phyloP scores from a whole-genome alignment of 2,329 filamentous ascomycete species.

The Cladosporium sp. region DNA sequence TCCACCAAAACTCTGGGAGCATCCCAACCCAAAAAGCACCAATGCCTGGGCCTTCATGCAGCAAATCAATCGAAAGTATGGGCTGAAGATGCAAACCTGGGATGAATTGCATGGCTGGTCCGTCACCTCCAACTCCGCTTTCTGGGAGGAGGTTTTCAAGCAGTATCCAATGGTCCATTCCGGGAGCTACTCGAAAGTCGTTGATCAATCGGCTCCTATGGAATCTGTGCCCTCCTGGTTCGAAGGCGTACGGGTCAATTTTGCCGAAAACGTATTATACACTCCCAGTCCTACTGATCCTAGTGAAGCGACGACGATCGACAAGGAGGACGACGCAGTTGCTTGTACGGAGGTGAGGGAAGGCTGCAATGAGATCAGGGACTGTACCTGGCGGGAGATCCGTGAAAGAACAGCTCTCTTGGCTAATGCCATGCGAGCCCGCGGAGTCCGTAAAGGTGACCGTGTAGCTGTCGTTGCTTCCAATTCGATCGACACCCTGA shows the following conservation, averaged over 20 bases:
- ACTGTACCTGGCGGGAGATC: constrained; percentile 63
- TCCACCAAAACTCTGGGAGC: constrained; percentile 44
- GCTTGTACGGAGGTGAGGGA: constrained; percentile 69
- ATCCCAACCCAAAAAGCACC: constrained; percentile 39
- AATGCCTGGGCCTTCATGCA: constrained; percentile 64
- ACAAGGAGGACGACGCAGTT: constrained; percentile 66
- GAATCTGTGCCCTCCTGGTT: constrained; percentile 73
- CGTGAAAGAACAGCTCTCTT: constrained; percentile 53
- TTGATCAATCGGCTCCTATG: constrained; percentile 66
- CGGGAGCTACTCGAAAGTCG: constrained; percentile 46
- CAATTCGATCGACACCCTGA: constrained; percentile 68
- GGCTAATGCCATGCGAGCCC: constrained; percentile 59
- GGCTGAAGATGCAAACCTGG: constrained; percentile 58
- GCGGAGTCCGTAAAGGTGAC: constrained; percentile 65
- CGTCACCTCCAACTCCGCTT: constrained; percentile 53
- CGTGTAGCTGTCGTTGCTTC: constrained; percentile 68
- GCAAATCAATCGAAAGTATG: constrained; percentile 52
- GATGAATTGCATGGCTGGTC: constrained; percentile 66
- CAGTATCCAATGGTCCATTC: constrained; percentile 56
- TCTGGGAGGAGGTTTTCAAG: constrained; percentile 61
- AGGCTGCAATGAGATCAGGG: constrained; percentile 46
- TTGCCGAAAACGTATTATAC: constrained; percentile 74
- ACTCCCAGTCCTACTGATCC: constrained; percentile 39
- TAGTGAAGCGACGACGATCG: constrained; percentile 43
- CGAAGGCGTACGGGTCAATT: constrained; percentile 65